A percentile compares a stretch with the other conserved stretches of the same genome.
phyloP scores from a whole-genome alignment of 106 monocot species.

The Dendrobium huoshanense region DNA sequence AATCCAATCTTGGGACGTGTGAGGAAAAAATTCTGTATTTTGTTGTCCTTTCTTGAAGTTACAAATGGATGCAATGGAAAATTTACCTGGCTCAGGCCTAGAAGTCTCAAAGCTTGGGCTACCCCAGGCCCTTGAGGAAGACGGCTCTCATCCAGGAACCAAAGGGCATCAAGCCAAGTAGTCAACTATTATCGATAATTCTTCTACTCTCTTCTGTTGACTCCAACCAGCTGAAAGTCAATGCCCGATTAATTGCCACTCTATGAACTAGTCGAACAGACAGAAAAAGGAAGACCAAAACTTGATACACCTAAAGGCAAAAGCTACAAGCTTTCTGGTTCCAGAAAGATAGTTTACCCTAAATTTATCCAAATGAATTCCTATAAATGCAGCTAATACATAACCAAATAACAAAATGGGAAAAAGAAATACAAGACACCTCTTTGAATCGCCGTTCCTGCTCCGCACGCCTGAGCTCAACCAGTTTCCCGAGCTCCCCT shows the following conservation, averaged over 20 bases:
- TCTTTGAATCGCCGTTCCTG: background rate
- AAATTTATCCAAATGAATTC: background rate
- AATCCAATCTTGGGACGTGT: background rate
- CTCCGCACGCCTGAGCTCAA: background rate
- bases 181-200: background rate
- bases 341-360: background rate
- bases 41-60: background rate
- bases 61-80: background rate
- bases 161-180: background rate
- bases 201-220: background rate
- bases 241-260: background rate
- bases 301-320: background rate
- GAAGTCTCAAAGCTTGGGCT: background rate
- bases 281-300: background rate
- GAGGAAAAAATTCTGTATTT: background rate
- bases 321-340: background rate
- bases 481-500: background rate
- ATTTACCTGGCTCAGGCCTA: background rate
- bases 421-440: background rate
- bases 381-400: background rate
- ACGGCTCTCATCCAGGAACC: conserved; percentile 1
- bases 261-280: background rate
- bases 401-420: background rate
- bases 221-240: background rate
- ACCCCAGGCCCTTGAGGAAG: background rate